Evolutionary conservation across 1,284 basidiomycete genomes (phyloP), one percentile per base, ranked within the genome.

Genomic region (Coniophora puteana): DNA sequence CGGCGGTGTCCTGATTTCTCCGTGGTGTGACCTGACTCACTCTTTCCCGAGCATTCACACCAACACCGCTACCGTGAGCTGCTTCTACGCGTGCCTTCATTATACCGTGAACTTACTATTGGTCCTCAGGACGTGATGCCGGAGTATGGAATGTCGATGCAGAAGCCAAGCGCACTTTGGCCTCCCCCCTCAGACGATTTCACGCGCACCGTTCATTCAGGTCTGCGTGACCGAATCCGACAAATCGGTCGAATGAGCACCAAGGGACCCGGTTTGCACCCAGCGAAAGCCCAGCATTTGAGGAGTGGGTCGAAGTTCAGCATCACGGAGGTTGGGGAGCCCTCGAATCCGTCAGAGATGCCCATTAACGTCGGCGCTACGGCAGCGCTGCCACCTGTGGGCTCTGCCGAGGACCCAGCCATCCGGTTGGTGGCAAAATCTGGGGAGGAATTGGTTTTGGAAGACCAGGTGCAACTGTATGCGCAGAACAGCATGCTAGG

Each of bases 21-120:
- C 93, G 0, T 95, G 90, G 91, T 89, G 87, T 59, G 94, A 98
- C 61, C 65, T 98, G 36, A 94, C 92, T 0, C 95, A 99, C 61
- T 93, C 89, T 0, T 98, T 98, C 60, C 90, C 91, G 0, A 93
- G 89, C 45, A 78, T 96, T 33, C 74, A 90, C 54, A 69, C 75
- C 36, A 97, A 98, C 59, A 93, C 90, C 1, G 74, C 78, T 5
- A 94, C 87, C 43, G 91, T 88, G 52, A 49, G 72, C 54, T 10
- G 17, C 24, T 4, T 31, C 26, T 25, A 33, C 22, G 6, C 20
- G 25, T 18, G 17, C 8, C 3, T 26, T 37, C 18, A 22, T 41
- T 6, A 26, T 13, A 1, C n/a, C n/a, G n/a, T 34, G 8, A 36
- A 20, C 46, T 34, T 36, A 27, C 40, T 26, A 5, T 31, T 24